Evolutionary conservation across 2,329 filamentous ascomycete genomes (phyloP).

Genomic region (Paecilomyces niveus): DNA sequence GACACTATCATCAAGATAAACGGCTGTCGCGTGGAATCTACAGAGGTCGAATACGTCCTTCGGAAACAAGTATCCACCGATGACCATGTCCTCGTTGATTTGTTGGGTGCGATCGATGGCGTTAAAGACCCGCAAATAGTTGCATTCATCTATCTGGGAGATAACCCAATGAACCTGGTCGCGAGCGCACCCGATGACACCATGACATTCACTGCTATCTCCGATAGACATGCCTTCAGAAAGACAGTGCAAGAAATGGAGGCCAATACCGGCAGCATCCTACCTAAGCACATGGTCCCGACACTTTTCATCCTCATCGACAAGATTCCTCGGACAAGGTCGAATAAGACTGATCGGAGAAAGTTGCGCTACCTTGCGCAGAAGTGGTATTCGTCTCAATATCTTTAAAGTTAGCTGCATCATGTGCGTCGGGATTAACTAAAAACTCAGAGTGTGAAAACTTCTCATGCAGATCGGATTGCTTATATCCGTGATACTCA

Average conservation of each 20-base stretch:
- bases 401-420: not conserved
- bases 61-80: constrained; percentile 5
- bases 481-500: too few species aligned
- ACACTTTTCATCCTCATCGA: constrained; percentile 13
- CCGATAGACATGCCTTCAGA: constrained; percentile 3
- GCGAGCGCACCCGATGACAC: constrained; percentile 4
- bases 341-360: constrained; percentile 17
- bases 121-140: constrained; percentile 9
- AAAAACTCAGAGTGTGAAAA: not conserved
- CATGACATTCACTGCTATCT: constrained; percentile 10
- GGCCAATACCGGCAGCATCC: constrained; percentile 4
- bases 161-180: constrained; percentile 10
- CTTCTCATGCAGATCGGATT: not conserved
- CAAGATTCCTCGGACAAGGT: constrained; percentile 14
- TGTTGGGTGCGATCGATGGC: constrained; percentile 13
- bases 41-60: constrained; percentile 15
- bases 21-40: constrained; percentile 14
- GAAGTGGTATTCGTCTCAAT: constrained; percentile 7
- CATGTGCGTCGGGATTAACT: not conserved
- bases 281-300: constrained; percentile 14
- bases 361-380: constrained; percentile 13
- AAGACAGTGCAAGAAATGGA: constrained; percentile 4
- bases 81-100: constrained; percentile 11
- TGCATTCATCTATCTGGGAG: constrained; percentile 10
- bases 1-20: constrained; percentile 19